Base-by-base conservation (phyloP, 2,329 filamentous ascomycete genomes). In the Ascochyta koolunga region DNA sequence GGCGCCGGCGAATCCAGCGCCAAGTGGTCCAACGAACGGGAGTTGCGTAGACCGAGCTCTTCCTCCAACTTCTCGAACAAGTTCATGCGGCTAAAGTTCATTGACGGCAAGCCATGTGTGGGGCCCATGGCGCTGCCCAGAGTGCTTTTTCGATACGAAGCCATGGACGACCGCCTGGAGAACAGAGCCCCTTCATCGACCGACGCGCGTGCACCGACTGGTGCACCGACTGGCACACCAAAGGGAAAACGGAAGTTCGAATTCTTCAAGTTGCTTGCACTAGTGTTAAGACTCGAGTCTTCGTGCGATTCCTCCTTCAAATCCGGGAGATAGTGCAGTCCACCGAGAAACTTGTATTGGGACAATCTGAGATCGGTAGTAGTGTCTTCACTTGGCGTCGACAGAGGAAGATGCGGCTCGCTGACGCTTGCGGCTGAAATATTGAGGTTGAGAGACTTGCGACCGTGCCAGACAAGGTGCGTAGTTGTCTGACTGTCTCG, bases 281-380 rank as follows among this genome's bases (percentile, higher is more conserved):
- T 74, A 5, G 66, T 72, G 35, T 76, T 72, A 31, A 76, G 59
- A 53, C 77, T 78, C 57, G 78, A 76, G 54, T 79, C 78, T 45
- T 80, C 78, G 39, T 78, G 71, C 16, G 78, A 79, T 54, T 80
- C 79, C 58, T 81, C 79, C 50, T 80, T 80, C 27, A 81, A 62
- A 39, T 77, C 77, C 11, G 78, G 75, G 15, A 80, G 71, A 64
- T 76, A 65, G 27, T 65, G 64, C 37, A 64, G 41, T 7, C 58
- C 56, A 21, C 57, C 50, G 10, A 74, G 62, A 57, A 78, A 75
- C 43, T 62, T 59, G 41, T 67, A 72, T 19, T 58, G 47, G 10
- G 69, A 69, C 24, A 72, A 47, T 46, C 69, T 68, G 29, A 75
- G 52, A 49, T 73, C 66, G 15, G 72, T 74, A 13, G 68, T 70